Evolutionary conservation across 495 filamentous ascomycete species (phyloP), one percentile per base, ranked within the genome.

Genomic region (Penicillium tannophilum): DNA sequence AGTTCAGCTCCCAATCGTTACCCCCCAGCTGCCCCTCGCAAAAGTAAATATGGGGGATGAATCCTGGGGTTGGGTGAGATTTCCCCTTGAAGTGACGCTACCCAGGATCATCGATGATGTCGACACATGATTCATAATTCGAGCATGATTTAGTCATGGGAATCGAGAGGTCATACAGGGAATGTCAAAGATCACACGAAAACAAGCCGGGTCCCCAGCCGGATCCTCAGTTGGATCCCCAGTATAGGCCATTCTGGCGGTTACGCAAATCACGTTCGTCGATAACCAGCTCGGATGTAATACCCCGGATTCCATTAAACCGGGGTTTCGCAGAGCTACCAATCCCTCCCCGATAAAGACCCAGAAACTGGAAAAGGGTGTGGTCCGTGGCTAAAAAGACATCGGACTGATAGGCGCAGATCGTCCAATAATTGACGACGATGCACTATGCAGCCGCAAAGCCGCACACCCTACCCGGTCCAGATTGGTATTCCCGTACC

Each of bases 91-190:
- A 30, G 24, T 54, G 52, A 54, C 52, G 52, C 35, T 54, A 17
- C 19, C 9, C 20, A 36, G 54, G 54, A 63, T 69, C 67, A 69
- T 69, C 64, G 64, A 69, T 69, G 67, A 69, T 67, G 63, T 69
- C 63, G 61, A 62, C 63, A 54, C 55, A 63, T 63, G 63, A 63
- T 65, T 20, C 50, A 61, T 50, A 49, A 46, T 58, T 58, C 43
- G 60, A 54, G 63, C 61, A 68, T 68, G 55, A 59, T 63, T 56
- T 62, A 60, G 60, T 68, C 59, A 68, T 60, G 62, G 42, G 56
- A 56, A 46, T 54, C 28, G 54, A 62, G 54, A 58, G 54, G 57
- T 66, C 63, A 66, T 61, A 55, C 54, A 54, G 52, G 12, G n/a
- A 35, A 19, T 19, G 36, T 51, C 49, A 44, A 23, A 52, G 52